These are phyloP conservation scores for Neoascochyta sp. DNA, from an alignment of 2,329 filamentous ascomycete species.

Conservation along the genomic window DNA sequence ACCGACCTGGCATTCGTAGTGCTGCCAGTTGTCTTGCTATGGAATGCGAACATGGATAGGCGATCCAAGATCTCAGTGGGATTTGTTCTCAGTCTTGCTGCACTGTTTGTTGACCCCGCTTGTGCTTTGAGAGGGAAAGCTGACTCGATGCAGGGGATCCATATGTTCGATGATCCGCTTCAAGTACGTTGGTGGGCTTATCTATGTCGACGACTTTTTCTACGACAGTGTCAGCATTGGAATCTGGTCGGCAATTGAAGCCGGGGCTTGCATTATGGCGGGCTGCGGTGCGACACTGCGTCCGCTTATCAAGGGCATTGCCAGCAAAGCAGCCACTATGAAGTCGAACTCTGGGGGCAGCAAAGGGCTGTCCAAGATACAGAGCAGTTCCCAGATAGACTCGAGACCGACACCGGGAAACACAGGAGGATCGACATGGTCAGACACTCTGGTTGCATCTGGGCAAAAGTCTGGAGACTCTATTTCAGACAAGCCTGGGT, in stretches of 20 bases:
- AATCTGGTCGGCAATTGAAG: slow-evolving; percentile 40
- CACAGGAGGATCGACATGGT: slow-evolving; percentile 1
- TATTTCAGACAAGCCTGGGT: slow-evolving; percentile 3
- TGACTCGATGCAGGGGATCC: slow-evolving; percentile 45
- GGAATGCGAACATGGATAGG: slow-evolving; percentile 53
- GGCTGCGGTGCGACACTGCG: slow-evolving; percentile 52
- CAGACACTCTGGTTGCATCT: not conserved
- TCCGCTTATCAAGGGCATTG: slow-evolving; percentile 41
- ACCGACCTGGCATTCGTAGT: slow-evolving; percentile 32
- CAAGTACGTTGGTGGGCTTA: slow-evolving; percentile 43
- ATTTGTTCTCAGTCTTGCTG: slow-evolving; percentile 50
- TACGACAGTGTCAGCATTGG: slow-evolving; percentile 47
- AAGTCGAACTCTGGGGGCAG: too few relatives aligned
- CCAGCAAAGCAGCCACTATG: slow-evolving; percentile 3
- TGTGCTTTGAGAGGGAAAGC: slow-evolving; percentile 1
- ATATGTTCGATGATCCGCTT: slow-evolving; percentile 53
- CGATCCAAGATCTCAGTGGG: slow-evolving; percentile 53
- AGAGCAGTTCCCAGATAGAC: slow-evolving; percentile 3
- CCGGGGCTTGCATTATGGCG: slow-evolving; percentile 43
- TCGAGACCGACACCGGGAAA: slow-evolving; percentile 2
- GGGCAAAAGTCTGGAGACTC: not conserved
- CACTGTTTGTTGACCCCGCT: slow-evolving; percentile 18
- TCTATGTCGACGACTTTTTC: slow-evolving; percentile 44
- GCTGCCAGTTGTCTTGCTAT: slow-evolving; percentile 49
- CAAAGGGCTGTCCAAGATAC: too few relatives aligned